A percentile compares a stretch with the other conserved stretches of the same genome.
Conservation (phyloP, 2,329 filamentous ascomycete species). For the Fusarium sacchari region DNA sequence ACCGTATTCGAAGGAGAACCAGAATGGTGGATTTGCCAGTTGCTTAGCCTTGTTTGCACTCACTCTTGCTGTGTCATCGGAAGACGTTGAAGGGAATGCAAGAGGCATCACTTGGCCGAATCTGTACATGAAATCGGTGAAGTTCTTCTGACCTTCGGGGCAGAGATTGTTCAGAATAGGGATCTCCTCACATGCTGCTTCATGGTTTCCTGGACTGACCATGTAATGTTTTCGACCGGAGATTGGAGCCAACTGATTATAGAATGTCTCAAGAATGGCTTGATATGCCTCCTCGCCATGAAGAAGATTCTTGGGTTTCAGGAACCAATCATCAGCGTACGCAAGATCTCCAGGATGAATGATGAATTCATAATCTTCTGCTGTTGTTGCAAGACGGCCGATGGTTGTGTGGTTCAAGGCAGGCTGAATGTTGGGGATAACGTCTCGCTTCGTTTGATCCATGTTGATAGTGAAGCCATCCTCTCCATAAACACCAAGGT, state of each 20-base stretch:
- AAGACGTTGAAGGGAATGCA: conserved; percentile 9
- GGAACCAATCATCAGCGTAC: conserved; percentile 19
- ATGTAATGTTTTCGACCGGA: conserved; percentile 18
- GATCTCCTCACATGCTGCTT: conserved; percentile 20
- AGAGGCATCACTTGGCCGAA: conserved; percentile 7
- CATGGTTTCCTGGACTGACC: conserved; percentile 22
- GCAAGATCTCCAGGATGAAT: conserved; percentile 16
- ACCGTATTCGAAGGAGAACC: conserved; percentile 41
- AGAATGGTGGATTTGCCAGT: conserved; percentile 33
- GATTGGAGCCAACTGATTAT: conserved; percentile 14
- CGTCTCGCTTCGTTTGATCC: conserved; percentile 14
- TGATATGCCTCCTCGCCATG: conserved; percentile 18
- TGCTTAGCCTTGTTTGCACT: conserved; percentile 30
- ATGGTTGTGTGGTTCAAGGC: conserved; percentile 26
- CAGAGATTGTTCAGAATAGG: conserved; percentile 14
- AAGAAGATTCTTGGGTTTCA: conserved; percentile 19
- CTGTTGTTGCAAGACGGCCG: conserved; percentile 16
- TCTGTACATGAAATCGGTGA: conserved; percentile 26
- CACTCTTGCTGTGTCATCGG: not conserved
- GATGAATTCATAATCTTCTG: conserved; percentile 20
- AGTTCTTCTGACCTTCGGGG: conserved; percentile 24
- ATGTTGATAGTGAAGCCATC: conserved; percentile 23
- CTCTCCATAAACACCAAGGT: conserved; percentile 22
- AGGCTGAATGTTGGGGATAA: conserved; percentile 9
- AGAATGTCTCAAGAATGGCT: conserved; percentile 18